These are phyloP conservation scores for Krasilnikovozyma curviuscula DNA, from an alignment of 768 basidiomycete species.

Conservation along the genomic window DNA sequence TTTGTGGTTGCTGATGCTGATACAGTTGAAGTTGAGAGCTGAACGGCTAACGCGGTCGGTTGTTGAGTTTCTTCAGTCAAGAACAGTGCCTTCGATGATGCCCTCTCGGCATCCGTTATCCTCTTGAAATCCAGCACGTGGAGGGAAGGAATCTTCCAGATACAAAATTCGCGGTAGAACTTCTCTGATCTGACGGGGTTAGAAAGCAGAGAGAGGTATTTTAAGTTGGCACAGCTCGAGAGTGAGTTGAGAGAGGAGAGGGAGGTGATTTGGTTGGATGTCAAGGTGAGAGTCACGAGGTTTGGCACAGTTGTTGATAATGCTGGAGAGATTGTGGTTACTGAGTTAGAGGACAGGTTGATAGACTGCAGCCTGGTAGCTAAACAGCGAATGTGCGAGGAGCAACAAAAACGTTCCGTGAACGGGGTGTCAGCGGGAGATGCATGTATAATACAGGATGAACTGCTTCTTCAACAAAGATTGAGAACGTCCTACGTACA, in stretches of 20 bases:
- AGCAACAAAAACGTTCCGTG: too few species aligned
- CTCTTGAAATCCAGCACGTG: conserved; percentile 25
- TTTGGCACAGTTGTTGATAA: conserved; percentile 17
- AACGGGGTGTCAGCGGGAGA: too few species aligned
- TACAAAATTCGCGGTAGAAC: conserved; percentile 24
- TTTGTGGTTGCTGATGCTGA: conserved; percentile 11
- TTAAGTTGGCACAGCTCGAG: conserved; percentile 20
- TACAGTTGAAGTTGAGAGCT: conserved; percentile 18
- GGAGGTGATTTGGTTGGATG: conserved; percentile 23
- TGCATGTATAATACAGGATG: background rate
- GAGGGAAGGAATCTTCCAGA: conserved; percentile 26
- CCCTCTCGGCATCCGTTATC: conserved; percentile 25
- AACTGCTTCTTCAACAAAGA: background rate
- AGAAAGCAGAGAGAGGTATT: conserved; percentile 21
- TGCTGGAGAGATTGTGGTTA: conserved; percentile 7
- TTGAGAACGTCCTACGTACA: conserved; percentile 1
- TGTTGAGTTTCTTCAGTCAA: conserved; percentile 18
- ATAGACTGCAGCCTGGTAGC: conserved; percentile 10
- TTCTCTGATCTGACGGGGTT: conserved; percentile 25
- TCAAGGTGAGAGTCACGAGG: conserved; percentile 24
- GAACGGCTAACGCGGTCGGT: conserved; percentile 23
- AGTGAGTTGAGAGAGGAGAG: conserved; percentile 24
- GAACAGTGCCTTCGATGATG: conserved; percentile 18
- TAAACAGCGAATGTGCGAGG: background rate
- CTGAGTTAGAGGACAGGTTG: conserved; percentile 9